Conservation (phyloP, 371 early-diverging fungal genomes). For the Zopfochytrium polystomum region DNA sequence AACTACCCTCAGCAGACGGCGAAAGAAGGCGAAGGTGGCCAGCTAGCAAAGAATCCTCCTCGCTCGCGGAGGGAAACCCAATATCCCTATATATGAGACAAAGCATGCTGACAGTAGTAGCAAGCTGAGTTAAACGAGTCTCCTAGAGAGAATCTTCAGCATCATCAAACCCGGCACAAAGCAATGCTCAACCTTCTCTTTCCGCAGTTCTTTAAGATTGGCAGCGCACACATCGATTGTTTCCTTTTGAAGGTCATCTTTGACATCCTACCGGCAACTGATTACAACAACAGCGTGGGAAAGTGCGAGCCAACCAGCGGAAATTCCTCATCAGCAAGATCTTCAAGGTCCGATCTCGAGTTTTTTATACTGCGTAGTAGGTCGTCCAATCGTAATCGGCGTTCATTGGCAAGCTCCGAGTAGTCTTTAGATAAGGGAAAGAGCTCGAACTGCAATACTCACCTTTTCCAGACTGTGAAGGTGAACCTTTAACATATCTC, state of each 20-base stretch:
- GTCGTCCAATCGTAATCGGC: too few relatives aligned
- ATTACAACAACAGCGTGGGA: too few relatives aligned
- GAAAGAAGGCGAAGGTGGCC: background rate
- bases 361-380: too few relatives aligned
- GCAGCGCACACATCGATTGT: background rate
- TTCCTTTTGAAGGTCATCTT: background rate
- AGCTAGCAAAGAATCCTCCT: background rate
- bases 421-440: too few relatives aligned
- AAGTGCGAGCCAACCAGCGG: background rate
- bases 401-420: too few relatives aligned
- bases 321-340: background rate
- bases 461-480: slow-evolving; percentile 9
- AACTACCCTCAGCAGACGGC: background rate
- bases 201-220: background rate
- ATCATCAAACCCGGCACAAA: too few relatives aligned
- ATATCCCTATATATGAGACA: background rate
- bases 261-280: background rate
- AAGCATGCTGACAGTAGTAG: background rate
- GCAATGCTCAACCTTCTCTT: background rate
- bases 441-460: too few relatives aligned
- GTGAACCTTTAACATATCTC: slow-evolving; percentile 3
- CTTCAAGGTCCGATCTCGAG: background rate
- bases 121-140: background rate
- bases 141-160: background rate
- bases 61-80: slow-evolving; percentile 1